Percentiles rank a stretch among this genome's conserved stretches.
These are phyloP conservation scores for Coemansia furcata DNA, from an alignment of 192 early-diverging fungal species.

Conservation along the genomic window DNA sequence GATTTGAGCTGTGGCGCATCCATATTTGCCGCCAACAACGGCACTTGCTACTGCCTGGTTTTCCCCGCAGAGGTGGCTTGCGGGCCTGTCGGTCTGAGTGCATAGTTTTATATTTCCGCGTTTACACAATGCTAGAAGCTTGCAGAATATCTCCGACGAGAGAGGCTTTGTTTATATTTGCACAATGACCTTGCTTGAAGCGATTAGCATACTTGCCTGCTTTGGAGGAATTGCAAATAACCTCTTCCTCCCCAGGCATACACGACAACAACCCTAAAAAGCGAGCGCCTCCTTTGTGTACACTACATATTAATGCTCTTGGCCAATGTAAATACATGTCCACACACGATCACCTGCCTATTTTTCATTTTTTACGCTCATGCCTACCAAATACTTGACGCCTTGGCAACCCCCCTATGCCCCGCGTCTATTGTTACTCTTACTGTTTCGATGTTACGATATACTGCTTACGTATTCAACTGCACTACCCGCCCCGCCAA, in stretches of 20 bases:
- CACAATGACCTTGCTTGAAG: background rate
- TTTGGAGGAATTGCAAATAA: background rate
- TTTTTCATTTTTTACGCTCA: too few relatives aligned
- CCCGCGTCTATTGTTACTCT: background rate
- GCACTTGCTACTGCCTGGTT: background rate
- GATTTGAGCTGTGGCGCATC: background rate
- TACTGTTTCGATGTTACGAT: background rate
- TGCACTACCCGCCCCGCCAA: background rate
- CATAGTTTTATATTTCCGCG: background rate
- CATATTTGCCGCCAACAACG: background rate
- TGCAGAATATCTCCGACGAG: conserved; percentile 7
- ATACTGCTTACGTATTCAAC: background rate
- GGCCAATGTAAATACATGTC: background rate
- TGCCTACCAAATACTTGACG: background rate
- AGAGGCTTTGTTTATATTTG: background rate
- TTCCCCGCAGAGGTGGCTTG: background rate
- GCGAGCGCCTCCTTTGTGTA: background rate
- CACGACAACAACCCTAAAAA: background rate
- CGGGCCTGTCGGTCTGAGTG: background rate
- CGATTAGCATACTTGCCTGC: background rate
- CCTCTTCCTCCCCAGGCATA: background rate
- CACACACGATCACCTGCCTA: background rate
- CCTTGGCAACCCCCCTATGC: background rate
- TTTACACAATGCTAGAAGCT: background rate
- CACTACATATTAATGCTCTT: background rate